Evolutionary conservation across 2,329 filamentous ascomycete genomes (phyloP), one percentile per base, ranked within the genome.

Genomic region (Calonectria hawksworthii): DNA sequence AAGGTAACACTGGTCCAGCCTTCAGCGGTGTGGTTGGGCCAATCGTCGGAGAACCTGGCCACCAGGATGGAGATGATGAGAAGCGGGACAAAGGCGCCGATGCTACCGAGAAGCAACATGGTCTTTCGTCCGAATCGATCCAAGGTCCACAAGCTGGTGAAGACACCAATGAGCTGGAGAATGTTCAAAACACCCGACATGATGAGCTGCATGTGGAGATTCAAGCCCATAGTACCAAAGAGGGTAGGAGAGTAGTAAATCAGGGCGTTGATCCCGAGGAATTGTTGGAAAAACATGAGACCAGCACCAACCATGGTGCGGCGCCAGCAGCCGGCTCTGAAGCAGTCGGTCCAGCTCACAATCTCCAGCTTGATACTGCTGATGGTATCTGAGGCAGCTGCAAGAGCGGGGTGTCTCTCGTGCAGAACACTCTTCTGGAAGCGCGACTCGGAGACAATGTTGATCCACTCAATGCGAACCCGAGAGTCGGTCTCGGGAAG

Each of bases 201-300:
- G 56, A 83, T 80, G 32, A 83, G 81, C 52, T 81, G 78, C 80
- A 83, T 83, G 44, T 83, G 78, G 28, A 74, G 77, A 50, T 80
- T 75, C 5, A 92, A 84, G n/a, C 91, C 91, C 64, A 92, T 86
- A 72, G 88, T 86, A 0, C 78, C 76, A 83, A 92, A 93, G 70
- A 93, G 91, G 50, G 88, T 87, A 0, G 91, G 91, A 0, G 89
- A 88, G 76, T 92, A 92, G 83, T 91, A 92, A 79, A 91, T 88
- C 51, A 90, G 85, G 0, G 86, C 86, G 68, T 87, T 87, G n/a
- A 85, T 82, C 2, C 81, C 81, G n/a, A 75, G 74, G 32, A 82
- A 80, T 59, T 82, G 89, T 70, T 92, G 90, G 80, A 92, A 92
- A 79, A 92, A 92, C 85, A 90, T 89, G 18, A 92, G 79, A 0